Conservation (phyloP, 768 basidiomycete genomes). For the Lanmaoa rubissima region DNA sequence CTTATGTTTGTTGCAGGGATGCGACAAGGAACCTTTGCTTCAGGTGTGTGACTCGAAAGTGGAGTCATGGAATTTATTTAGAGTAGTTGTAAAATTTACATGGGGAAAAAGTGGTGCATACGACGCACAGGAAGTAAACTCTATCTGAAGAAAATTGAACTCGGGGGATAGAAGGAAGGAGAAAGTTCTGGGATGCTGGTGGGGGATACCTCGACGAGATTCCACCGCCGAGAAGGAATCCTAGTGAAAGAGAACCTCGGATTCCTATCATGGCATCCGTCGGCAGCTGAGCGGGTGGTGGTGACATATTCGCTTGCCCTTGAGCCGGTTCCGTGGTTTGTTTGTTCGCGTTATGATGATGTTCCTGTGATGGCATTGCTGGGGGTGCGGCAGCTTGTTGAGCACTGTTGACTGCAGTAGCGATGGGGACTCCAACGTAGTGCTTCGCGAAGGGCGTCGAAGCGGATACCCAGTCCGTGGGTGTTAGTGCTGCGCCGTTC, state of each 20-base stretch:
- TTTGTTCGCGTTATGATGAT: constrained; percentile 12
- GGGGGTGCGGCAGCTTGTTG: background rate
- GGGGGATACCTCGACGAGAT: background rate
- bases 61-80: no score
- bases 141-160: no score
- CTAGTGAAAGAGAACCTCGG: constrained; percentile 6
- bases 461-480: background rate
- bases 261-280: constrained; percentile 9
- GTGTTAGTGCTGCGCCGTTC: constrained; percentile 26
- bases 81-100: no score
- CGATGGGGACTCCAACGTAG: constrained; percentile 3
- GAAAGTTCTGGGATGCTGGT: no score
- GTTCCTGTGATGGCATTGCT: constrained; percentile 29
- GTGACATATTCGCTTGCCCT: constrained; percentile 14
- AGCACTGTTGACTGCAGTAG: constrained; percentile 8
- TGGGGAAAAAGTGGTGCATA: no score
- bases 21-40: background rate
- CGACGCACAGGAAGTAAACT: no score
- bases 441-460: constrained; percentile 16
- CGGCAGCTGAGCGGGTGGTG: constrained; percentile 11
- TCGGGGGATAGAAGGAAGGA: no score
- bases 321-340: constrained; percentile 29
- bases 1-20: constrained; percentile 12
- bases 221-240: constrained; percentile 10
- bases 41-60: no score